Base-by-base conservation (phyloP, 2,329 filamentous ascomycete genomes). In the Lasiodiplodia sp. region DNA sequence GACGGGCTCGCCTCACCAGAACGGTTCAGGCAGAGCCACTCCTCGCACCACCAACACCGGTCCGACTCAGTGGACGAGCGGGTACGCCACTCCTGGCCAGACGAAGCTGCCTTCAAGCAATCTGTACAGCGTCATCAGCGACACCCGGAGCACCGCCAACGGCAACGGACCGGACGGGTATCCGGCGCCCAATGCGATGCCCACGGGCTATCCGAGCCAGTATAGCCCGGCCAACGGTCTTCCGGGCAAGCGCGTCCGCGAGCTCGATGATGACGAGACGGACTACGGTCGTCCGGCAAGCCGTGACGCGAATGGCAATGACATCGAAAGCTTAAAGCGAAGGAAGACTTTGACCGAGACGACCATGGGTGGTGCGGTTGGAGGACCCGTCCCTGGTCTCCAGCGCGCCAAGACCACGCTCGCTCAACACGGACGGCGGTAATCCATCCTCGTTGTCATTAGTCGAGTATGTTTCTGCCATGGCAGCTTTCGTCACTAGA, bases 41-140 rank as follows among this genome's bases (percentile, higher is more conserved):
- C 94, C 94, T 12, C 89, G 94, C 73, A 96, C 92, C 0, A 88
- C 93, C 4, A 86, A 88, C 11, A 86, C 91, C 0, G 85, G 89
- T 47, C 91, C 92, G 72, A 84, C 89, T 2, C 93, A 94, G 79
- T 97, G 96, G 77, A 79, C 86, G 63, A 80, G 82, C 56, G 90
- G 90, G 31, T 97, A 96, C 81, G 91, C 85, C 77, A 94, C 93
- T 0, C 91, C 94, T 60, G 93, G 94, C 25, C 90, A 93, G 52
- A 83, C 86, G 68, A 82, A 84, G 53, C 85, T 89, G 69, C 86
- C 91, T 3, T 90, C 92, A 0, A 94, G 92, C 83, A 96, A 89
- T 77, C 84, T 97, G 63, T 97, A 97, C 85, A 96, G 90, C 79
- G 91, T 96, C 71, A 94, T 97, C 83, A 94, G 91, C 78, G 93